Percentiles rank a stretch among this genome's conserved stretches.
Evolutionary conservation across 208 protist genomes (phyloP).

Genomic region (Leishmania gerbilli): DNA sequence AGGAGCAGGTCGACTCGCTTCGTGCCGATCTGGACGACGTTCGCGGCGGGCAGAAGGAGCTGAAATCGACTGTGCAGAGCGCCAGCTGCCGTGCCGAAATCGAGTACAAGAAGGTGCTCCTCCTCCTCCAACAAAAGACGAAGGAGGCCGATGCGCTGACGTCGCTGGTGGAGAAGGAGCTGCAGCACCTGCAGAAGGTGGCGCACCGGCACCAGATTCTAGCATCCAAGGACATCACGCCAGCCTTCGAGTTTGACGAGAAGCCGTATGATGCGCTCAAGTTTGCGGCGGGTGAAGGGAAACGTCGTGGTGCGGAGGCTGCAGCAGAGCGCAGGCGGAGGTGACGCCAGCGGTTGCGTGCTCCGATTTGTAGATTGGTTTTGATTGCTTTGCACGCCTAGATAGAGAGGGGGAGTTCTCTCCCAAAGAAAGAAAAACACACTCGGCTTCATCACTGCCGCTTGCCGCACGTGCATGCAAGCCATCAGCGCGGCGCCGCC

Average conservation of each 20-base stretch:
- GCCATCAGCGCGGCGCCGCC: background rate
- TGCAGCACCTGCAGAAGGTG: conserved; percentile 66
- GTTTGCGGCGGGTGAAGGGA: conserved; percentile 12
- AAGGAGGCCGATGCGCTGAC: conserved; percentile 68
- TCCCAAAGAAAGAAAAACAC: background rate
- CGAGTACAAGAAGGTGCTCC: conserved; percentile 69
- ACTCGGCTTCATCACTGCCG: background rate
- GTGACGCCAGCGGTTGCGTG: background rate
- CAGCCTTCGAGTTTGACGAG: conserved; percentile 18
- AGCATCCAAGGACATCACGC: conserved; percentile 37
- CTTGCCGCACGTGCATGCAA: background rate
- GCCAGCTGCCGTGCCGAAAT: conserved; percentile 62
- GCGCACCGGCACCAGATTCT: conserved; percentile 61
- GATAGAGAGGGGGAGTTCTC: background rate
- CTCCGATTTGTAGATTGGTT: background rate
- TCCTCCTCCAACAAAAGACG: conserved; percentile 62
- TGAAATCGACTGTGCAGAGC: conserved; percentile 37
- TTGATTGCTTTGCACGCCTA: background rate
- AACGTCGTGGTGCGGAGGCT: background rate
- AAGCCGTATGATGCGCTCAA: conserved; percentile 28
- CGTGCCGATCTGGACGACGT: conserved; percentile 37
- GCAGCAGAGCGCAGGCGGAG: conserved; percentile 5
- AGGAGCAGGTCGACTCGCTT: conserved; percentile 68
- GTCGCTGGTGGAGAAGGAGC: conserved; percentile 73
- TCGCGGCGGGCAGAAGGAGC: conserved; percentile 36